Base-by-base conservation (phyloP, 257 asterid genomes). In the Cynanchum wilfordii region DNA sequence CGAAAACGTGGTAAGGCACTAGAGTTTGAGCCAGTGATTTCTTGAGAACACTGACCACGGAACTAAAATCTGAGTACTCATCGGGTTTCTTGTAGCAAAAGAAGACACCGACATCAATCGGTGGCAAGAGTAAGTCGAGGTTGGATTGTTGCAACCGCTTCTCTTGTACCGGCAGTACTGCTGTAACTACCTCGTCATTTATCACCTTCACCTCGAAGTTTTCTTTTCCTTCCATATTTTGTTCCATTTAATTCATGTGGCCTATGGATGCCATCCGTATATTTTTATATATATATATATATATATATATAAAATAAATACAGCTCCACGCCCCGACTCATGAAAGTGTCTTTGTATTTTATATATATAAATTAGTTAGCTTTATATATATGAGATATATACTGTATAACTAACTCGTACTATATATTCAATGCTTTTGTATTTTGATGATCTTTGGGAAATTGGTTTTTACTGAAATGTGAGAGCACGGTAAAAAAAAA, bases 41-140 rank as follows among this genome's bases (percentile, higher is more conserved):
- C 75, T 87, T 89, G 7, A 89, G 81, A 45, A 60, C 69, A 42
- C 47, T 77, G 0, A 79, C 82, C 66, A 68, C 70, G 1, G 78
- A 76, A 5, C 44, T 76, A 42, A 76, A 68, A 2, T 17, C 15
- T 9, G 24, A 5, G 4, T n/a, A 17, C 19, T 12, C 5, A 2
- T 11, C 1, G 24, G 68, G 78, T 16, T 65, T 73, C 38, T 78
- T 56, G 36, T 73, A 89, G 78, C 93, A 89, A 40, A 89, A 82
- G 91, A 86, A 84, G 30, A 87, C 75, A 17, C 83, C 86, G 45
- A 87, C 72, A 47, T 83, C 84, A 0, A 86, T 80, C 10, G 91
- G 82, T 29, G 96, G 96, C 75, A 87, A 52, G 42, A 89, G 91
- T 65, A 89, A 68, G 86, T 87, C 96, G 55, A 89, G 91, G 82